phyloP scores from a whole-genome alignment of 2,329 filamentous ascomycete genomes.

The Botrytis elliptica region DNA sequence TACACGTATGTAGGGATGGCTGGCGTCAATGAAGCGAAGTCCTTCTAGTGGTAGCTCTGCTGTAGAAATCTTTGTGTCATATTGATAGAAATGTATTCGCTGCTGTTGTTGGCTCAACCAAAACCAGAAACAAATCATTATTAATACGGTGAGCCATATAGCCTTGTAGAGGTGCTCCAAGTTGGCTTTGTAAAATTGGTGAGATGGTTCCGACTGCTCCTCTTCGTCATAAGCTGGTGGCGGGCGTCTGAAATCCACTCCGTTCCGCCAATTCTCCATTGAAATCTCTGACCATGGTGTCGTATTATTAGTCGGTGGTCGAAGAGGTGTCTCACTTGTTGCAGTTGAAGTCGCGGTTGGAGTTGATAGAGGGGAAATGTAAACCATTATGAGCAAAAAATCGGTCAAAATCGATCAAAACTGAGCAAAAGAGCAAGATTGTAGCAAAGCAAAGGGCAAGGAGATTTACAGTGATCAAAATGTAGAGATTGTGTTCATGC shows the following conservation, averaged over 20 bases:
- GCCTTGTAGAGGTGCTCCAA: constrained; percentile 12
- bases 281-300: constrained; percentile 29
- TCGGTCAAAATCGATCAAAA: constrained; percentile 18
- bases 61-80: neutral
- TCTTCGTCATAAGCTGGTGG: constrained; percentile 16
- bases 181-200: neutral
- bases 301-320: constrained; percentile 20
- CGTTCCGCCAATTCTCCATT: constrained; percentile 26
- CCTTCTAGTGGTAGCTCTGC: constrained; percentile 21
- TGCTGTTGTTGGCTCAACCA: constrained; percentile 17
- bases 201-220: neutral
- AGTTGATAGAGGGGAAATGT: constrained; percentile 24
- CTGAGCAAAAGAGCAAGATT: constrained; percentile 11
- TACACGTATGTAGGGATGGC: constrained; percentile 31
- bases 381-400: constrained; percentile 24
- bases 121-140: constrained; percentile 34
- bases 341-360: constrained; percentile 8
- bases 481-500: neutral
- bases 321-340: constrained; percentile 19
- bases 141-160: constrained; percentile 31
- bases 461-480: neutral
- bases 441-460: constrained; percentile 15
- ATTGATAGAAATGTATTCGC: constrained; percentile 6
- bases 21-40: constrained; percentile 31
- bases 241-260: constrained; percentile 17